Evolutionary conservation across 257 asterid species (phyloP).

Genomic region (Penstemon eatonii): DNA sequence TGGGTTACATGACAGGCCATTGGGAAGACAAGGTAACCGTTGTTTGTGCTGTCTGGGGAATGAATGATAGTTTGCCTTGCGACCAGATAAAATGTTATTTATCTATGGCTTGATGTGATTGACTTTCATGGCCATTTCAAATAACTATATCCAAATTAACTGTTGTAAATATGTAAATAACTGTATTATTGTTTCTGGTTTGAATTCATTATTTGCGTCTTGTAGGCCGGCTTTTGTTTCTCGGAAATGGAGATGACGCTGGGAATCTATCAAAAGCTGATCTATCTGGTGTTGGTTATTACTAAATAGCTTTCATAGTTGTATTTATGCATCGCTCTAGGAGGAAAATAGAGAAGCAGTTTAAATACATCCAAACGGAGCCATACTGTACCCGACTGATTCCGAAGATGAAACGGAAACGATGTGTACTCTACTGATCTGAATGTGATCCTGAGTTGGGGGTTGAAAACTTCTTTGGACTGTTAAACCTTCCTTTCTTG

Average conservation of each 20-base stretch:
- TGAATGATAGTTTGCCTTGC: too few relatives aligned
- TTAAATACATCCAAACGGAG: neutral
- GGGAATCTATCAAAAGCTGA: constrained; percentile 38
- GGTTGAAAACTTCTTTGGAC: too few relatives aligned
- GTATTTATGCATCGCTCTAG: constrained; percentile 22
- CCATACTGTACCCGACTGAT: neutral
- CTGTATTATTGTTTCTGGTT: neutral
- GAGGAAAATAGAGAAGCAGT: constrained; percentile 7
- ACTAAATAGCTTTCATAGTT: constrained; percentile 37
- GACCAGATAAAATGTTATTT: neutral
- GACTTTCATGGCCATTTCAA: neutral
- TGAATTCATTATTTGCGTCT: constrained; percentile 13
- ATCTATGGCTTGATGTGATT: neutral
- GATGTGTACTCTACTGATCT: neutral
- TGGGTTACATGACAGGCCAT: too few relatives aligned
- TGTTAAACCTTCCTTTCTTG: too few relatives aligned
- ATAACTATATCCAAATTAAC: neutral
- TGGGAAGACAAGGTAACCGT: too few relatives aligned
- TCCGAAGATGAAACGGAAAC: neutral
- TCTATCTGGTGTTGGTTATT: constrained; percentile 54
- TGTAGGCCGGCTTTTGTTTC: constrained; percentile 54
- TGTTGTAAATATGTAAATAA: neutral
- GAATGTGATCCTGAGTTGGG: too few relatives aligned
- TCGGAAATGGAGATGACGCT: constrained; percentile 50
- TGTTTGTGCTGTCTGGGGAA: too few relatives aligned